Percentiles rank a stretch among this genome's conserved stretches.
Conservation (phyloP, 805 yeast genomes). For the Candida railenensis region DNA sequence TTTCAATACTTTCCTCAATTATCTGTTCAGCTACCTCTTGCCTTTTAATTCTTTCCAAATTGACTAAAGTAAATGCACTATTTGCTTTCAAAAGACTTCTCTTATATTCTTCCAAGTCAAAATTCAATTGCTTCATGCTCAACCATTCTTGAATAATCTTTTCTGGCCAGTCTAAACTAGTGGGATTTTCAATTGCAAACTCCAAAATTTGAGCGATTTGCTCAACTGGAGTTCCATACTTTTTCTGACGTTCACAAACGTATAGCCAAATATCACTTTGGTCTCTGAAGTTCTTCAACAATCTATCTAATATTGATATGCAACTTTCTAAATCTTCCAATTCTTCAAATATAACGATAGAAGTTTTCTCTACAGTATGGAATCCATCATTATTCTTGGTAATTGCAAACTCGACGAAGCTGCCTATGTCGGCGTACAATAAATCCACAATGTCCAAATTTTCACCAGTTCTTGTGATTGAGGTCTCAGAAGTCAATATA, state of each 20-base stretch:
- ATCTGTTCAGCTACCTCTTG: slow-evolving; percentile 4
- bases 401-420: slow-evolving; percentile 25
- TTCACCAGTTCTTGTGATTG: slow-evolving; percentile 4
- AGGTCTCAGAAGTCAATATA: slow-evolving; percentile 16
- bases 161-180: slow-evolving; percentile 50
- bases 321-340: slow-evolving; percentile 28
- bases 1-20: slow-evolving; percentile 4
- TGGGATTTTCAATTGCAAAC: slow-evolving; percentile 25
- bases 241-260: slow-evolving; percentile 39
- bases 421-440: slow-evolving; percentile 18
- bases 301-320: slow-evolving; percentile 15
- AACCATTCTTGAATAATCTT: slow-evolving; percentile 45
- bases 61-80: slow-evolving; percentile 15
- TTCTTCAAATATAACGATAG: slow-evolving; percentile 32
- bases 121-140: slow-evolving; percentile 33
- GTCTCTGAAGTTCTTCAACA: slow-evolving; percentile 23
- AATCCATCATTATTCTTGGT: slow-evolving; percentile 28
- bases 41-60: slow-evolving; percentile 7
- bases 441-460: slow-evolving; percentile 8
- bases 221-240: slow-evolving; percentile 19
- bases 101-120: slow-evolving; percentile 21
- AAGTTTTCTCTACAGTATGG: slow-evolving; percentile 45
- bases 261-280: slow-evolving; percentile 51
- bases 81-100: slow-evolving; percentile 22
- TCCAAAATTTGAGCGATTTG: slow-evolving; percentile 26